phyloP scores from a whole-genome alignment of 331 rosid species.

The Quercus phellos region DNA sequence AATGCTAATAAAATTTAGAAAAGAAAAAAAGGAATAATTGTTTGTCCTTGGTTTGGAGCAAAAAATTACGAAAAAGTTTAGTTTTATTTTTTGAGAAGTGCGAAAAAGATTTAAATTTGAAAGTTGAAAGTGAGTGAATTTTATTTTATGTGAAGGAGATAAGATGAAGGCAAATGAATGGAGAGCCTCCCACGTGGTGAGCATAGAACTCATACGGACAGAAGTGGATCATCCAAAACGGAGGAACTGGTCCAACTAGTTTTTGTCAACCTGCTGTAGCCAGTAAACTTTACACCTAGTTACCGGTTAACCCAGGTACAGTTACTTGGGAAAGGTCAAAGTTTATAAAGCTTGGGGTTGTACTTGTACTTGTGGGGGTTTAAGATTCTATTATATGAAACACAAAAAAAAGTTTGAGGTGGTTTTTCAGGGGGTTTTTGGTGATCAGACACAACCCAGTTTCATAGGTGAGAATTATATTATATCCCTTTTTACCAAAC shows the following conservation, averaged over 20 bases:
- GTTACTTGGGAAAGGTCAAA: constrained; percentile 35
- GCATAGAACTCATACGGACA: constrained; percentile 17
- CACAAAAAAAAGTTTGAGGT: constrained; percentile 16
- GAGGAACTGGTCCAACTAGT: constrained; percentile 50
- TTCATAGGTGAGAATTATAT: constrained; percentile 34
- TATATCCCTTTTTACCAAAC: neutral
- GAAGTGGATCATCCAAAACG: constrained; percentile 57
- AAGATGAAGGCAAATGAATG: constrained; percentile 41
- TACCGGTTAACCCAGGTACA: constrained; percentile 29
- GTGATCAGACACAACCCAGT: constrained; percentile 39
- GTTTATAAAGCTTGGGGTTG: constrained; percentile 13
- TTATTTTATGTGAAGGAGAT: constrained; percentile 39
- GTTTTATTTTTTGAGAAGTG: no score
- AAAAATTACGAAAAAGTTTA: no score
- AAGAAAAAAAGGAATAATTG: neutral
- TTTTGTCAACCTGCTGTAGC: constrained; percentile 34
- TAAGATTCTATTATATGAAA: constrained; percentile 24
- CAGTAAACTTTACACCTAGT: constrained; percentile 27
- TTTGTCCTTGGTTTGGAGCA: neutral
- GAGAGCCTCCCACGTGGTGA: constrained; percentile 55
- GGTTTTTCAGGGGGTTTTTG: constrained; percentile 50
- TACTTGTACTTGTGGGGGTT: constrained; percentile 37
- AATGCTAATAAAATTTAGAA: no score
- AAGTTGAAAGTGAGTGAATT: no score
- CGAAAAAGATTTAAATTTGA: no score